Base-by-base conservation (phyloP, 345 rosid species). In the Diplotaxis tenuifolia region DNA sequence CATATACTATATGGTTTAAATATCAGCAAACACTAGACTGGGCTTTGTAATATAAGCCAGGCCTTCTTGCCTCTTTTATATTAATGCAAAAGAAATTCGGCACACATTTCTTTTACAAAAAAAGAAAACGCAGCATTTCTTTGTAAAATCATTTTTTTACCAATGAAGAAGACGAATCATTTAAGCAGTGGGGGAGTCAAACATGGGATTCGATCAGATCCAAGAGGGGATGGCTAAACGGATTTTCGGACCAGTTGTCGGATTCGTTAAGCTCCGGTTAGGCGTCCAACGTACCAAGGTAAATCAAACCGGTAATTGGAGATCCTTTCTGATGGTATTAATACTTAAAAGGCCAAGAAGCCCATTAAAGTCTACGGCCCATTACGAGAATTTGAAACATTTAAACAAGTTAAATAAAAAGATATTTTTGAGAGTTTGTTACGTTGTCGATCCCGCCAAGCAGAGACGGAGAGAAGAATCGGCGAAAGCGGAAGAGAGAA, bases 121-220 rank as follows among this genome's bases (percentile, higher is more conserved):
- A n/a, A n/a, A n/a, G n/a, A n/a, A n/a, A n/a, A n/a, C n/a, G n/a
- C n/a, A n/a, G n/a, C n/a, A n/a, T n/a, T n/a, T n/a, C n/a, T n/a
- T n/a, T n/a, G n/a, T n/a, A n/a, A n/a, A n/a, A n/a, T n/a, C n/a
- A n/a, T n/a, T n/a, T n/a, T n/a, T n/a, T n/a, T n/a, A n/a, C n/a
- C 79, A 88, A 85, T 5, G 97, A 92, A 79, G 97, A 95, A 84
- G 97, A 95, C 77, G 98, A 92, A 3, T 78, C 80, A 45, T 95
- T 97, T 97, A 90, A 84, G 76, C 85, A 84, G 56, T 95, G 98
- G 99, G 99, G 99, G 9, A 82, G 82, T 74, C 89, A 29, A 76
- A 77, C 2, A 82, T 95, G 94, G 82, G 80, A 28, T 31, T 82
- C 25, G 64, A 76, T 14, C 79, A 86, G 87, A 83, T 95, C 72